A percentile compares a stretch with the other conserved stretches of the same genome.
phyloP scores from a whole-genome alignment of 2,329 filamentous ascomycete genomes.

The Fusarium staphyleae region DNA sequence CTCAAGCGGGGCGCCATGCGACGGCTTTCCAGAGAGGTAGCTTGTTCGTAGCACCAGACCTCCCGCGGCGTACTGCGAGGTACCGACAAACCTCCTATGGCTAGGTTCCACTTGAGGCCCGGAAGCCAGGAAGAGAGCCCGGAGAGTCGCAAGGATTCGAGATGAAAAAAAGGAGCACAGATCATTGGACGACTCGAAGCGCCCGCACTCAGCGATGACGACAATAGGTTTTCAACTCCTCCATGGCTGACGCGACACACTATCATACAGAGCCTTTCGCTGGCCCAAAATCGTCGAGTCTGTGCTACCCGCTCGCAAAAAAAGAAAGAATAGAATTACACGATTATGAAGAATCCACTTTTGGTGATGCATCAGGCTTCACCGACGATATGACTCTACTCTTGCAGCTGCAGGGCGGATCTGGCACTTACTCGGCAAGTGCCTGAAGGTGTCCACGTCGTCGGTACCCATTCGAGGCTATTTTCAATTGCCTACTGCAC shows the following conservation, averaged over 20 bases:
- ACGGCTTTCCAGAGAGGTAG: slow-evolving; percentile 35
- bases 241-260: slow-evolving; percentile 37
- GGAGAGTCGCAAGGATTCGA: slow-evolving; percentile 28
- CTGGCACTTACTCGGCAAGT: slow-evolving; percentile 35
- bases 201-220: slow-evolving; percentile 37
- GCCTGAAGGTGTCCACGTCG: slow-evolving; percentile 40
- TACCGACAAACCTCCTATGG: slow-evolving; percentile 31
- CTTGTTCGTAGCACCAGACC: slow-evolving; percentile 35
- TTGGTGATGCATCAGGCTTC: slow-evolving; percentile 35
- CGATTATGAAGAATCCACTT: background rate
- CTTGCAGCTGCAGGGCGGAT: slow-evolving; percentile 36
- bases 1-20: slow-evolving; percentile 42
- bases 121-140: slow-evolving; percentile 40
- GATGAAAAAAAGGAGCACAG: slow-evolving; percentile 11
- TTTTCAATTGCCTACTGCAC: slow-evolving; percentile 40
- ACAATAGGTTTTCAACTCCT: slow-evolving; percentile 35
- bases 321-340: background rate
- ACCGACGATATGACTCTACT: slow-evolving; percentile 38
- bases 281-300: slow-evolving; percentile 22
- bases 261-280: slow-evolving; percentile 12
- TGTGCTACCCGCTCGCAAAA: slow-evolving; percentile 1
- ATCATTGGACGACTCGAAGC: slow-evolving; percentile 33
- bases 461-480: slow-evolving; percentile 39
- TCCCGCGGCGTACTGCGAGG: slow-evolving; percentile 22
- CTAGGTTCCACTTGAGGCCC: slow-evolving; percentile 32